These are phyloP conservation scores for Phytophthora pinifolia DNA, from an alignment of 352 stramenopile species.

Conservation along the genomic window DNA sequence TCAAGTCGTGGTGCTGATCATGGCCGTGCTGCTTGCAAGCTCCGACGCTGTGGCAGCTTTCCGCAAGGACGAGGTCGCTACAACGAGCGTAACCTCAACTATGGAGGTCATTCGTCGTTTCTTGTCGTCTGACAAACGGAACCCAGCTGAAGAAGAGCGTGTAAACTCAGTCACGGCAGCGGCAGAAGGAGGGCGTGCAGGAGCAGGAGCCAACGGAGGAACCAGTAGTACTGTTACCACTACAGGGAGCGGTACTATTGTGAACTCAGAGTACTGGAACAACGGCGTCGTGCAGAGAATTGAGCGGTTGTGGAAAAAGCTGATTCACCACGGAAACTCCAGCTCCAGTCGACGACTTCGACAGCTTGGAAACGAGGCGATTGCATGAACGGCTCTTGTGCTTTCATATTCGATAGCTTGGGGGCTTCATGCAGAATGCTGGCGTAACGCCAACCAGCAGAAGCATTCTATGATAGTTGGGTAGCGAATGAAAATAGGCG, in stretches of 20 bases:
- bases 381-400: too few species aligned
- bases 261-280: conserved; percentile 16
- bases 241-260: conserved; percentile 1
- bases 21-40: background rate
- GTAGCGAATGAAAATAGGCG: too few species aligned
- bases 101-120: conserved; percentile 1
- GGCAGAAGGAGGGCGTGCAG: conserved; percentile 13
- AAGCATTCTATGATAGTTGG: too few species aligned
- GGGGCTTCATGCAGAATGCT: too few species aligned
- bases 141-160: conserved; percentile 3
- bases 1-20: conserved; percentile 3
- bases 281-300: conserved; percentile 14
- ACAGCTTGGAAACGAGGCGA: background rate
- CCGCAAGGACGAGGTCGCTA: background rate
- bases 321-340: conserved; percentile 2
- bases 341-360: conserved; percentile 4
- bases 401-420: too few species aligned
- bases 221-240: background rate
- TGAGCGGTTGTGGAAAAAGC: background rate
- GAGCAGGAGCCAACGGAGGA: conserved; percentile 11
- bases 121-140: background rate
- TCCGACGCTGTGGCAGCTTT: background rate
- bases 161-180: conserved; percentile 1
- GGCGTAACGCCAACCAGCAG: too few species aligned
- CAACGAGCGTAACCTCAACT: background rate